Base-by-base conservation (phyloP, 768 basidiomycete species). In the Tulasnella sp. region DNA sequence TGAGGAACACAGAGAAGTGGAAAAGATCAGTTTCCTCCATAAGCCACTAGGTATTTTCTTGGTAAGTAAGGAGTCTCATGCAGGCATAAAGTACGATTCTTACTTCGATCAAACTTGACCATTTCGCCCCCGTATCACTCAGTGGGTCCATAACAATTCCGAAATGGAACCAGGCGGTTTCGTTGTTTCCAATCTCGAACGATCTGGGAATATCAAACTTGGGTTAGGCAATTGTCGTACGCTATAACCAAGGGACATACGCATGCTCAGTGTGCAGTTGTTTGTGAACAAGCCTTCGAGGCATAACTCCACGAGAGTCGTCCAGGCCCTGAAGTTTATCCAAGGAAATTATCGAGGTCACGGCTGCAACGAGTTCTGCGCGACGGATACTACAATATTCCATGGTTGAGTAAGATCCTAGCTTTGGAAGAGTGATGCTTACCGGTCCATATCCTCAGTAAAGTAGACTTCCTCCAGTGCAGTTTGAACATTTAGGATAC, bases 41-140 rank as follows among this genome's bases (percentile, higher is more conserved):
- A 2, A 81, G 60, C 81, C 83, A 83, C 79, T 83, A 57, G n/a
- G 9, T n/a, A 9, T 5, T 13, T 22, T 19, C 32, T 28, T 48
- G 5, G 40, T 24, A 31, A 48, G 1, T 2, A n/a, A 28, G 35
- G 40, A 20, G 6, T 37, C 5, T 13, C 7, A 24, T 24, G 15
- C 6, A 16, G 15, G 16, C 8, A 10, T 25, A 25, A 6, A 29
- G 10, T 28, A 10, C 25, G 20, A 28, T 53, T 44, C 70, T 53
- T 54, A 90, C 89, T 65, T 81, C 70, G 22, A 93, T 63, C 34
- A 96, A 60, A 51, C 81, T 75, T 1, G 86, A 77, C 83, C 89
- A 95, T 57, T 79, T 81, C 62, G 96, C 91, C 2, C 83, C 86
- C 4, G 71, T 66, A 61, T 88, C 84, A 43, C 83, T 88, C 25